Conservation (phyloP, 192 early-diverging fungal species). For the Coemansia sp. region DNA sequence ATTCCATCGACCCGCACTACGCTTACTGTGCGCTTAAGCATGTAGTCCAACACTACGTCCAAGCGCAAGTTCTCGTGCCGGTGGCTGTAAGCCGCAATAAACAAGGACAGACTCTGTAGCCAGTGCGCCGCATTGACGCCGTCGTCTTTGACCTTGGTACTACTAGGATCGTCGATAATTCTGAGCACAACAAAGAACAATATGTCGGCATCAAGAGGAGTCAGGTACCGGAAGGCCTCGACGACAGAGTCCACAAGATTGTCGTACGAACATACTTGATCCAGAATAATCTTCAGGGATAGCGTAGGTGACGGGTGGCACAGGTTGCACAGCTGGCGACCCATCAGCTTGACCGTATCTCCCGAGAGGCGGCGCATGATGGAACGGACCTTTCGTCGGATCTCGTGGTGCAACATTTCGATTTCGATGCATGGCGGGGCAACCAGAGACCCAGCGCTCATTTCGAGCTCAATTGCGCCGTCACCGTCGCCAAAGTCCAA, state of each 20-base stretch:
- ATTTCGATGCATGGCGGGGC: conserved; percentile 21
- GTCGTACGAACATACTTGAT: conserved; percentile 51
- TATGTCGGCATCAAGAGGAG: conserved; percentile 37
- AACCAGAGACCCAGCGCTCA: background rate
- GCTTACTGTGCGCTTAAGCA: conserved; percentile 29
- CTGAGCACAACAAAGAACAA: conserved; percentile 41
- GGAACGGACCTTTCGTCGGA: conserved; percentile 43
- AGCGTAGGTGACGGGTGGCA: conserved; percentile 42
- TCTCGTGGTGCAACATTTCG: conserved; percentile 18
- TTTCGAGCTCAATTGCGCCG: background rate
- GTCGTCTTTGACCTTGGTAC: conserved; percentile 35
- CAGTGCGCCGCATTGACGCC: conserved; percentile 43
- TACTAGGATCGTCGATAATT: conserved; percentile 23
- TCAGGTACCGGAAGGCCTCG: conserved; percentile 47
- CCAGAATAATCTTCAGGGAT: conserved; percentile 38
- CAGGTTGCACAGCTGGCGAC: conserved; percentile 38
- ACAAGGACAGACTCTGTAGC: conserved; percentile 47
- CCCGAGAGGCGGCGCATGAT: conserved; percentile 49
- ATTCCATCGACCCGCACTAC: conserved; percentile 22
- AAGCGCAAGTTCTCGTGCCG: conserved; percentile 35
- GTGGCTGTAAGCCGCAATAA: conserved; percentile 37
- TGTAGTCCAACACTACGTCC: conserved; percentile 30
- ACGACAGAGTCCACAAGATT: conserved; percentile 48
- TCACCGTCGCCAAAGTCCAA: conserved; percentile 2
- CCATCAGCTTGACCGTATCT: conserved; percentile 44